Evolutionary conservation across 1,139 yeast genomes (phyloP), one percentile per base, ranked within the genome.

Genomic region (Pichia terricola): DNA sequence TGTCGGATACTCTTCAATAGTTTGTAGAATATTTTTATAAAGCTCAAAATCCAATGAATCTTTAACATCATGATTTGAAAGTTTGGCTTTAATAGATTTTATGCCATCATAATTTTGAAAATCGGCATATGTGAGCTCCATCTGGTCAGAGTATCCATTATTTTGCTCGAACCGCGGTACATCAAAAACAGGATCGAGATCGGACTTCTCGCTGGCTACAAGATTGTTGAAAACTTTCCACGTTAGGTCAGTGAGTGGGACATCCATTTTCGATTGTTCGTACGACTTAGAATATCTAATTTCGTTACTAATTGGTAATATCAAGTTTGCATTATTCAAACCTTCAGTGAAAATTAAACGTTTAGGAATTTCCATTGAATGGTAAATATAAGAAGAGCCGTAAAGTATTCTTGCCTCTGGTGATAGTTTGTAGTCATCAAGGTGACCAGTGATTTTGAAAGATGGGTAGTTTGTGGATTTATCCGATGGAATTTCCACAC

Each of bases 301-400:
- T n/a, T n/a, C n/a, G n/a, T n/a, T n/a, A n/a, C n/a, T n/a, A n/a
- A n/a, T n/a, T n/a, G 47, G 47, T 5, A 47, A 4, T 31, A 47
- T 42, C 2, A 47, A 9, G 37, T 45, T 43, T 5, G 42, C 26
- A 3, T 38, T 34, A n/a, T 35, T 38, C 1, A 10, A 7, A 10
- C 44, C 45, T 16, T 53, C 53, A 8, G 57, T 36, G 34, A 57
- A 53, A 11, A 59, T 34, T 22, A 60, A 40, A 38, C 59, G 46
- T 3, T 54, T 41, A 3, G 63, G 64, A 3, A 52, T 41, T 1
- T 52, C 47, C 36, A 53, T 49, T 4, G 42, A 26, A 40, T 52
- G 50, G 31, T 49, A 48, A 4, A 56, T 39, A 41, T 57, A 60
- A 26, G 53, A 48, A 2, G 61, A 55, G 6, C 63, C 63, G 48